Evolutionary conservation across 352 stramenopile genomes (phyloP).

Genomic region (Phytophthora citrophthora): DNA sequence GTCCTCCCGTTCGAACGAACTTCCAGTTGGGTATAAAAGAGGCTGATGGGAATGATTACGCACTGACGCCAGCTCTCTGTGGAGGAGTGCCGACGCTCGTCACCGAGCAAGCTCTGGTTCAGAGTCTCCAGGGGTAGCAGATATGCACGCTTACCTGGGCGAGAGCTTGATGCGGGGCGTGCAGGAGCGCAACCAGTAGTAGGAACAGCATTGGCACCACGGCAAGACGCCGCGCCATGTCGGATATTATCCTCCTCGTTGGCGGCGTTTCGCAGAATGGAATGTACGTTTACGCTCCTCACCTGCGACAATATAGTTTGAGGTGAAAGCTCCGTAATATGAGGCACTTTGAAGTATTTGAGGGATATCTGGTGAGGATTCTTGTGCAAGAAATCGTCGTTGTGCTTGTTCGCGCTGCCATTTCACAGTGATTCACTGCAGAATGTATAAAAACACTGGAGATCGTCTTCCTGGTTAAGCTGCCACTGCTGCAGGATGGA

Average conservation of each 20-base stretch:
- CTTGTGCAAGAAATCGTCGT: no score
- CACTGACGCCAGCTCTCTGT: constrained; percentile 7
- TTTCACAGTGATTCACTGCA: not conserved
- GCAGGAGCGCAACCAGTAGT: constrained; percentile 3
- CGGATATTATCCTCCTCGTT: not conserved
- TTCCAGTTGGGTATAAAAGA: constrained; percentile 16
- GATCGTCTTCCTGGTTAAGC: no score
- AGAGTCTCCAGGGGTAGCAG: no score
- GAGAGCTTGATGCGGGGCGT: not conserved
- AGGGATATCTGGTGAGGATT: not conserved
- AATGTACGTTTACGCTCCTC: constrained; percentile 8
- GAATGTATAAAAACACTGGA: no score
- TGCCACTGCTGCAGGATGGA: no score
- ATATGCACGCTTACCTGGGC: constrained; percentile 16
- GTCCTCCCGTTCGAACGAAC: constrained; percentile 9
- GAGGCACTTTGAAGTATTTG: not conserved
- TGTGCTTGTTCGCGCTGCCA: no score
- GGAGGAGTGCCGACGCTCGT: not conserved
- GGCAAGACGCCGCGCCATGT: constrained; percentile 9
- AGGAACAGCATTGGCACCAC: constrained; percentile 12
- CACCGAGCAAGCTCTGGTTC: not conserved
- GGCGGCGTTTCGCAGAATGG: constrained; percentile 20
- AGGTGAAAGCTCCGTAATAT: constrained; percentile 11
- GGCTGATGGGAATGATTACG: constrained; percentile 15
- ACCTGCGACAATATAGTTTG: constrained; percentile 22